Evolutionary conservation across 108 stramenopile genomes (phyloP).

Genomic region (Mayamaea pseudoterrestris): DNA sequence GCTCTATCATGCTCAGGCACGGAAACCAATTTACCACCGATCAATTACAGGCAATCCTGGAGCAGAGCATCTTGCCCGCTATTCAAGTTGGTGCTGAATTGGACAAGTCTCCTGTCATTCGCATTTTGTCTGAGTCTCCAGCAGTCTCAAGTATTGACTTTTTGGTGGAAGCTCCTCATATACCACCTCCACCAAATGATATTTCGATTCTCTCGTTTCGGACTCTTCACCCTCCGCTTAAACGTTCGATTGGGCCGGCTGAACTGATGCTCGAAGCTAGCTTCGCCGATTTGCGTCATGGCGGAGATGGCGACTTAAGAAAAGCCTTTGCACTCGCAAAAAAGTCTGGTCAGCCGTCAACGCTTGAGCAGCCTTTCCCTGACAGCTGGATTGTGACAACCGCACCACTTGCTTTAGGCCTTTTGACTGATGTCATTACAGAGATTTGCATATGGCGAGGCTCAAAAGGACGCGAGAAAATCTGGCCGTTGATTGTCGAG

Average conservation of each 20-base stretch:
- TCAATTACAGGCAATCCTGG: slow-evolving; percentile 50
- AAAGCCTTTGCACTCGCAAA: slow-evolving; percentile 56
- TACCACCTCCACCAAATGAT: slow-evolving; percentile 48
- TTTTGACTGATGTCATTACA: slow-evolving; percentile 56
- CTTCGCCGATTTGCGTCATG: slow-evolving; percentile 74
- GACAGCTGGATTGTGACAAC: slow-evolving; percentile 86
- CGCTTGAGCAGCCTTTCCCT: slow-evolving; percentile 55
- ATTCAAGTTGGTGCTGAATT: slow-evolving; percentile 51
- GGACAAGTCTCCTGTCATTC: slow-evolving; percentile 48
- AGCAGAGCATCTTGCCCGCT: slow-evolving; percentile 51
- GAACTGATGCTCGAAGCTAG: slow-evolving; percentile 80
- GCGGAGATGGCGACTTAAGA: slow-evolving; percentile 74
- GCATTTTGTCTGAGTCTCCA: slow-evolving; percentile 72
- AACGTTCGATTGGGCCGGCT: slow-evolving; percentile 51
- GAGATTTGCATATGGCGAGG: slow-evolving; percentile 33
- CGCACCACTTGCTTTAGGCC: slow-evolving; percentile 62
- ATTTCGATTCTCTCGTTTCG: slow-evolving; percentile 53
- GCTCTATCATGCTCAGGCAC: slow-evolving; percentile 79
- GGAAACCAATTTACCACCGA: slow-evolving; percentile 43
- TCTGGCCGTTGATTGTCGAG: slow-evolving; percentile 46
- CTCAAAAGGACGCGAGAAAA: slow-evolving; percentile 27
- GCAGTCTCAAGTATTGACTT: slow-evolving; percentile 73
- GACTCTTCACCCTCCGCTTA: slow-evolving; percentile 22
- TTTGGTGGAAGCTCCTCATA: slow-evolving; percentile 37
- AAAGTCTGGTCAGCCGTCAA: slow-evolving; percentile 21